Evolutionary conservation across 331 rosid genomes (phyloP).

Genomic region (Rosa hybrid): DNA sequence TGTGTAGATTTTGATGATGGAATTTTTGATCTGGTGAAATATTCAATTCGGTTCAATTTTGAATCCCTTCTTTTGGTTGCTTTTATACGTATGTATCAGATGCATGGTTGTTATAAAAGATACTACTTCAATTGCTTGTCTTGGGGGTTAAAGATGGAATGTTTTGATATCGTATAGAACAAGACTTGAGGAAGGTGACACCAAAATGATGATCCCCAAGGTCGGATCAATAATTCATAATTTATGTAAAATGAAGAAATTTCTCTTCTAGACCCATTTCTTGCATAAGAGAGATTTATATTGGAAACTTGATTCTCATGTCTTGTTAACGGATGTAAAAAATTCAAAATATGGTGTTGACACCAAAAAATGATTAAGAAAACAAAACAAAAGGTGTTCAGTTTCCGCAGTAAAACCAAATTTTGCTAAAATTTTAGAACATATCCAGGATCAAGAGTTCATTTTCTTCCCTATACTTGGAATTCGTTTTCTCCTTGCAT

Average conservation of each 20-base stretch:
- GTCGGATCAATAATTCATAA: background rate
- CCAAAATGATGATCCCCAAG: background rate
- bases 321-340: background rate
- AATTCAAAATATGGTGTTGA: background rate
- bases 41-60: background rate
- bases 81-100: background rate
- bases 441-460: no score
- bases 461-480: no score
- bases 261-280: no score
- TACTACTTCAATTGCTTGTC: background rate
- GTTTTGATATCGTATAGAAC: background rate
- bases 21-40: background rate
- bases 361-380: no score
- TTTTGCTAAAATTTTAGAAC: no score
- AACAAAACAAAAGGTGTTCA: no score
- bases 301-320: background rate
- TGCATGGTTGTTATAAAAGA: background rate
- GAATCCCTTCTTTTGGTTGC: background rate
- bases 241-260: background rate
- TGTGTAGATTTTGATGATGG: background rate
- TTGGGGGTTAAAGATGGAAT: constrained; percentile 4
- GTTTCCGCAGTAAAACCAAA: no score
- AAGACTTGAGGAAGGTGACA: background rate
- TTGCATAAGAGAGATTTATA: background rate
- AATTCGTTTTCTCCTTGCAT: no score